These are phyloP conservation scores for Kwoniella botswanensis DNA, from an alignment of 768 basidiomycete species.

Conservation along the genomic window DNA sequence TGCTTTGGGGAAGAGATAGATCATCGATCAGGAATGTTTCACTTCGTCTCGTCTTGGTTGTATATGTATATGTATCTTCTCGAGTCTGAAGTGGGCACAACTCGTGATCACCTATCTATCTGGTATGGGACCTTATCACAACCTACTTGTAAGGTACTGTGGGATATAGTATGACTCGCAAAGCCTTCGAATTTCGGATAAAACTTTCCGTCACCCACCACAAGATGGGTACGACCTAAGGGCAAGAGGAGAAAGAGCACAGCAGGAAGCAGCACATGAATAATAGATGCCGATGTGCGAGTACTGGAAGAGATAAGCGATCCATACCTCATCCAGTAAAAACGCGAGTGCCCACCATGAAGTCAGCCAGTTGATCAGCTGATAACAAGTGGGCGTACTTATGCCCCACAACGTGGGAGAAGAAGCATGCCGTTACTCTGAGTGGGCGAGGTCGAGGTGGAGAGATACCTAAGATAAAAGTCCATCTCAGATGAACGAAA, in stretches of 20 bases:
- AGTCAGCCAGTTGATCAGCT: slow-evolving; percentile 6
- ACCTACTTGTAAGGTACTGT: too few relatives aligned
- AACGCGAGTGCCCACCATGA: not conserved
- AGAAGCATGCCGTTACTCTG: not conserved
- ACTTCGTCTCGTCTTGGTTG: not conserved
- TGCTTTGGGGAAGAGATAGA: too few relatives aligned
- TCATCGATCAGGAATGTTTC: slow-evolving; percentile 1
- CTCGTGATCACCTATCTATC: not conserved
- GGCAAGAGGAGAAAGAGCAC: too few relatives aligned
- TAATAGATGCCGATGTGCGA: not conserved
- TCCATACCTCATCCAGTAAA: not conserved
- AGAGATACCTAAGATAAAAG: not conserved
- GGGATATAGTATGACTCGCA: too few relatives aligned
- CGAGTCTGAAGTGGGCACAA: not conserved
- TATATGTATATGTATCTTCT: too few relatives aligned
- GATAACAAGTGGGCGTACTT: not conserved
- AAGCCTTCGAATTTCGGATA: too few relatives aligned
- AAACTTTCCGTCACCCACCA: too few relatives aligned
- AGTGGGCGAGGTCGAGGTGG: not conserved
- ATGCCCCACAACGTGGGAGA: not conserved
- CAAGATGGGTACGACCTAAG: too few relatives aligned
- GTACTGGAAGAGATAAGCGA: not conserved
- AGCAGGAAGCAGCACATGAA: too few relatives aligned
- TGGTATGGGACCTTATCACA: not conserved
- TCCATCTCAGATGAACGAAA: not conserved